Evolutionary conservation across 2,329 filamentous ascomycete genomes (phyloP), one percentile per base, ranked within the genome.

Genomic region (Xylaria sp.): DNA sequence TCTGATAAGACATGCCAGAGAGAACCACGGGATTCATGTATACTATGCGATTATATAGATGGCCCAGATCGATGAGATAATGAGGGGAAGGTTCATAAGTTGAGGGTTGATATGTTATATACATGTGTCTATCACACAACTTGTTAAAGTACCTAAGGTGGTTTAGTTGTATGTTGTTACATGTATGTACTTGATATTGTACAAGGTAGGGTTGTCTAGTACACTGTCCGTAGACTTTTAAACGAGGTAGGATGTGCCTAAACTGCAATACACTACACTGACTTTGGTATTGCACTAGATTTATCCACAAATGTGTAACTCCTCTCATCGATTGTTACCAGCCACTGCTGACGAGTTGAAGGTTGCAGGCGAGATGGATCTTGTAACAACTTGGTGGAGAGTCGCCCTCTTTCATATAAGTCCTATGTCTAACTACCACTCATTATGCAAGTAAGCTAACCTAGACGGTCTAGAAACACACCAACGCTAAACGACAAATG

Each of bases 301-400:
- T 23, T 9, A n/a, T 36, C 10, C 52, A 55, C 12, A 36, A 18
- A 36, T 10, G 54, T 25, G 33, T 20, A 23, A 41, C 23, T 33
- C 25, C 15, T 55, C 46, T 31, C 39, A 49, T 48, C 8, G 10
- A 46, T 54, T 12, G 48, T 59, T 49, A 51, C 61, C 18, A 55
- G 48, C 54, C 23, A 43, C 39, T n/a, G 39, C 36, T 64, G 31
- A 41, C 18, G 48, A 52, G 39, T 43, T 55, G n/a, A 56, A 33
- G 15, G 66, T 58, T 61, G 33, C 56, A 56, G 18, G 18, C 39
- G 23, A 33, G 49, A 65, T 58, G 62, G 62, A 28, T 62, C 66
- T 56, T 62, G 66, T 68, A 65, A 65, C 66, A 61, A 49, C 31
- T 58, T 28, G 31, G 66, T 61, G 55, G 61, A 65, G 66, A 65